Percentiles rank a stretch among this genome's conserved stretches.
phyloP scores from a whole-genome alignment of 2,329 filamentous ascomycete species.

The Stromatinia cepivora region DNA sequence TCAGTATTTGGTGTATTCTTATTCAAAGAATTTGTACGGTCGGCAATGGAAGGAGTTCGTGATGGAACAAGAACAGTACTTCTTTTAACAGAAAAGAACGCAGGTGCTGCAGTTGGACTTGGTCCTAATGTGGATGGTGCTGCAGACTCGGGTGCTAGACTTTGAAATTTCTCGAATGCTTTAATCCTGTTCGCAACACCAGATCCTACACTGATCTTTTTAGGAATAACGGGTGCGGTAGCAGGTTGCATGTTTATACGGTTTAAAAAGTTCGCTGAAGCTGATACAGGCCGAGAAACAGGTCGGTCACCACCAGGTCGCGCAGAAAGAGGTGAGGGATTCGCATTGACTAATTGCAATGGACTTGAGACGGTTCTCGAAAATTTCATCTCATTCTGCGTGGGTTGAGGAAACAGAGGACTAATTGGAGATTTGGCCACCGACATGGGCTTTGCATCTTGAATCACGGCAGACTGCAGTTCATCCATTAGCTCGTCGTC shows the following conservation, averaged over 20 bases:
- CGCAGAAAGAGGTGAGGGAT: slow-evolving; percentile 45
- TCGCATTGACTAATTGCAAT: slow-evolving; percentile 38
- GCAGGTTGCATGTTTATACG: slow-evolving; percentile 53
- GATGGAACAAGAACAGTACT: slow-evolving; percentile 39
- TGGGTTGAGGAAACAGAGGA: slow-evolving; percentile 54
- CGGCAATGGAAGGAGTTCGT: slow-evolving; percentile 43
- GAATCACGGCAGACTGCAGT: slow-evolving; percentile 74
- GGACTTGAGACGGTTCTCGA: slow-evolving; percentile 43
- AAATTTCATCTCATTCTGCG: slow-evolving; percentile 33
- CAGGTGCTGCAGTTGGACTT: slow-evolving; percentile 49
- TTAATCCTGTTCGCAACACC: slow-evolving; percentile 95
- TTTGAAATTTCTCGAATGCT: slow-evolving; percentile 77
- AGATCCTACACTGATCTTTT: slow-evolving; percentile 81
- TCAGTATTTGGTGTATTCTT: slow-evolving; percentile 42
- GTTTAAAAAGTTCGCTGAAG: slow-evolving; percentile 55
- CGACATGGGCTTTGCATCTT: slow-evolving; percentile 78
- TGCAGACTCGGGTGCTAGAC: slow-evolving; percentile 45
- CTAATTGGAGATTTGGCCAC: slow-evolving; percentile 83
- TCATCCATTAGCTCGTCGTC: slow-evolving; percentile 86
- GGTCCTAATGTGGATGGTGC: slow-evolving; percentile 27
- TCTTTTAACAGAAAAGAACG: slow-evolving; percentile 61
- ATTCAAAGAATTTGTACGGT: slow-evolving; percentile 43
- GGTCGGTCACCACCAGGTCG: slow-evolving; percentile 41
- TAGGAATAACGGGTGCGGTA: slow-evolving; percentile 52
- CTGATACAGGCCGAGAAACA: slow-evolving; percentile 45